Percentiles rank a stretch among this genome's conserved stretches.
Evolutionary conservation across 2,329 filamentous ascomycete genomes (phyloP).

Genomic region (Colletotrichum kahawae): DNA sequence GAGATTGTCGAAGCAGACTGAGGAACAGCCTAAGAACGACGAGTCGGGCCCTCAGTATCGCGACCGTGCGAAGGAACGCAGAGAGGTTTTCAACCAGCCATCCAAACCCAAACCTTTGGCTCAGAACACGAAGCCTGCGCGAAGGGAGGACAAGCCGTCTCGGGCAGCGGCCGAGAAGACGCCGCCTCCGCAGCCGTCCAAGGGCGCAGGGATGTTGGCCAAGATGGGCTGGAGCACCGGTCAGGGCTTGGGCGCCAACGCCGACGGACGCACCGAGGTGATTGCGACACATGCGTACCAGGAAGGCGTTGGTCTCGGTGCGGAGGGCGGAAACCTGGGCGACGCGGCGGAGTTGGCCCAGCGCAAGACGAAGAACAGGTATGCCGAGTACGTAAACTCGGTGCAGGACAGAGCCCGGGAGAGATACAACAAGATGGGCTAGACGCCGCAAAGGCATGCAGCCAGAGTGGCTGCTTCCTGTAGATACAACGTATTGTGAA

Average conservation of each 20-base stretch:
- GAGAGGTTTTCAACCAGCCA: conserved; percentile 66
- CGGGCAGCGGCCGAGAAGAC: conserved; percentile 29
- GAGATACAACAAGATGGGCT: conserved; percentile 62
- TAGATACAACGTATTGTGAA: background rate
- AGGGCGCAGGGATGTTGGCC: conserved; percentile 70
- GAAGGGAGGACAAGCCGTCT: conserved; percentile 35
- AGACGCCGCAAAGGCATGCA: background rate
- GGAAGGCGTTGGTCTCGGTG: conserved; percentile 72
- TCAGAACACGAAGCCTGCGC: conserved; percentile 28
- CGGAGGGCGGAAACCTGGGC: conserved; percentile 71
- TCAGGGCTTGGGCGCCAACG: conserved; percentile 67
- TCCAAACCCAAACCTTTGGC: conserved; percentile 49
- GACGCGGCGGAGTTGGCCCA: conserved; percentile 70
- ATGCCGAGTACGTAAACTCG: conserved; percentile 66
- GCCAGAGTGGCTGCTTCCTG: background rate
- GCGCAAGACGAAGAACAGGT: conserved; percentile 63
- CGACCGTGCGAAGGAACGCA: conserved; percentile 72
- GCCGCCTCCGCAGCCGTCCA: conserved; percentile 50
- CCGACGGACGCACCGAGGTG: conserved; percentile 66
- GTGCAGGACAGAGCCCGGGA: conserved; percentile 71
- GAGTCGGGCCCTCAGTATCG: conserved; percentile 52
- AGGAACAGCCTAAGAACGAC: conserved; percentile 24
- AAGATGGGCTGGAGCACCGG: conserved; percentile 77
- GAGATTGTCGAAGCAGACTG: conserved; percentile 34
- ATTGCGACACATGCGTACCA: conserved; percentile 70